These are phyloP conservation scores for Emmonsiellopsis sp. DNA, from an alignment of 2,329 filamentous ascomycete species.

Conservation along the genomic window DNA sequence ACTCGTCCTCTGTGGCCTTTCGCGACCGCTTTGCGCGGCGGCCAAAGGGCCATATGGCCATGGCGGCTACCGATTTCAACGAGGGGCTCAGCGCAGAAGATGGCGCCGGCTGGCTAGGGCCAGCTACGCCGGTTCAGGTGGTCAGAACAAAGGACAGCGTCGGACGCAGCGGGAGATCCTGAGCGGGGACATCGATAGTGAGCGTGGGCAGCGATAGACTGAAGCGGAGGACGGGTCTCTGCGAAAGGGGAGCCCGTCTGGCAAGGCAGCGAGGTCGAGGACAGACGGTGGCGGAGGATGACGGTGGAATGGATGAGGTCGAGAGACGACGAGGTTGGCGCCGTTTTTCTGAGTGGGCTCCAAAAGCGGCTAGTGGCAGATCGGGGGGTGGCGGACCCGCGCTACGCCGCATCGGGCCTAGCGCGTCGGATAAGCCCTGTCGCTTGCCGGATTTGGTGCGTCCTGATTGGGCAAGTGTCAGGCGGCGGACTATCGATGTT, in stretches of 20 bases:
- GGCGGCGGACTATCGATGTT: too few species aligned
- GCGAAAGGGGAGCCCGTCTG: too few species aligned
- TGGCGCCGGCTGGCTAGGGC: conserved; percentile 19
- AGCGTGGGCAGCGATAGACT: background rate
- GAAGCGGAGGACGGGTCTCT: background rate
- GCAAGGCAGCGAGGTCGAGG: background rate
- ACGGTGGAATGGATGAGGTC: too few species aligned
- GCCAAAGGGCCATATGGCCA: conserved; percentile 80
- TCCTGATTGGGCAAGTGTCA: too few species aligned
- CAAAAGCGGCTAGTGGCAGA: too few species aligned
- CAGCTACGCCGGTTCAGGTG: conserved; percentile 5
- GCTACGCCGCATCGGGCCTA: too few species aligned
- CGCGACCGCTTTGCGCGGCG: conserved; percentile 62
- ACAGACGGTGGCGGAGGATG: background rate
- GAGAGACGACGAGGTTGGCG: too few species aligned
- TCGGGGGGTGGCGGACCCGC: too few species aligned
- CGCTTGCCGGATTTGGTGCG: too few species aligned
- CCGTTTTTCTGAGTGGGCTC: too few species aligned
- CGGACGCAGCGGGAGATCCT: background rate
- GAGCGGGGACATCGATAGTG: background rate
- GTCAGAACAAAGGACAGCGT: background rate
- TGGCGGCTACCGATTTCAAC: conserved; percentile 31
- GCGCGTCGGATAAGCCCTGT: too few species aligned
- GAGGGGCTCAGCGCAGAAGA: conserved; percentile 13
- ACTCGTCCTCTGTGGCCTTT: conserved; percentile 45